These are phyloP conservation scores for Backusella tarrabulga DNA, from an alignment of 192 early-diverging fungal species.

Conservation along the genomic window DNA sequence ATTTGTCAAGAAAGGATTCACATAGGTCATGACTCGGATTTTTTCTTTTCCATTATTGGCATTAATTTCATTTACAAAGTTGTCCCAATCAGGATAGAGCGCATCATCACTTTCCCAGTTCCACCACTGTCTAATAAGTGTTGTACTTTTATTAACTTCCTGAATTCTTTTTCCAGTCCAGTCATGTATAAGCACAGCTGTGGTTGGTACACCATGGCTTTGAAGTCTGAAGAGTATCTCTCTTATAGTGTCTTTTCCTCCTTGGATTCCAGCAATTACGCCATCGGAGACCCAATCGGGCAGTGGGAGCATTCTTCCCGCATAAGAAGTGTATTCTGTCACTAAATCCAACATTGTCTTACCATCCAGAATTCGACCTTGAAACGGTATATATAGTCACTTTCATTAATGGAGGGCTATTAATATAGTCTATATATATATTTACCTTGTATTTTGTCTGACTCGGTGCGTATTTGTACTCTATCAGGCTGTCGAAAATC, in stretches of 20 bases:
- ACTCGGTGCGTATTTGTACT: slow-evolving; percentile 28
- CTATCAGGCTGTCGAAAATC: slow-evolving; percentile 35
- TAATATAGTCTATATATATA: not conserved
- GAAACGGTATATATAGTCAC: not conserved
- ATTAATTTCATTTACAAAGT: slow-evolving; percentile 19
- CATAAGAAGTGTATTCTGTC: slow-evolving; percentile 38
- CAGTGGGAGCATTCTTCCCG: slow-evolving; percentile 35
- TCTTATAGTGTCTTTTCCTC: slow-evolving; percentile 34
- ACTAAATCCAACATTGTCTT: slow-evolving; percentile 32
- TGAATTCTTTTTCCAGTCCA: slow-evolving; percentile 37
- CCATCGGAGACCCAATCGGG: slow-evolving; percentile 40
- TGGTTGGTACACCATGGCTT: slow-evolving; percentile 19
- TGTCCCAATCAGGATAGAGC: slow-evolving; percentile 33
- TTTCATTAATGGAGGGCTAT: not conserved
- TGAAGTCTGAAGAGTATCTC: slow-evolving; percentile 21
- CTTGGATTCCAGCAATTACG: slow-evolving; percentile 37
- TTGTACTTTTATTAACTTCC: slow-evolving; percentile 9
- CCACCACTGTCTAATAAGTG: slow-evolving; percentile 38
- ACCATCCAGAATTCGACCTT: slow-evolving; percentile 37
- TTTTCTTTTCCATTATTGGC: not conserved
- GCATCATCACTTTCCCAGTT: slow-evolving; percentile 40
- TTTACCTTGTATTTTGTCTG: slow-evolving; percentile 9
- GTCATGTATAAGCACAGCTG: slow-evolving; percentile 38
- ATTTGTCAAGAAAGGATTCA: slow-evolving; percentile 39
- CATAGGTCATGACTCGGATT: slow-evolving; percentile 28